Evolutionary conservation across 176 grass and related monocot genomes (phyloP), one percentile per base, ranked within the genome.

Genomic region (Triticum monococcum): DNA sequence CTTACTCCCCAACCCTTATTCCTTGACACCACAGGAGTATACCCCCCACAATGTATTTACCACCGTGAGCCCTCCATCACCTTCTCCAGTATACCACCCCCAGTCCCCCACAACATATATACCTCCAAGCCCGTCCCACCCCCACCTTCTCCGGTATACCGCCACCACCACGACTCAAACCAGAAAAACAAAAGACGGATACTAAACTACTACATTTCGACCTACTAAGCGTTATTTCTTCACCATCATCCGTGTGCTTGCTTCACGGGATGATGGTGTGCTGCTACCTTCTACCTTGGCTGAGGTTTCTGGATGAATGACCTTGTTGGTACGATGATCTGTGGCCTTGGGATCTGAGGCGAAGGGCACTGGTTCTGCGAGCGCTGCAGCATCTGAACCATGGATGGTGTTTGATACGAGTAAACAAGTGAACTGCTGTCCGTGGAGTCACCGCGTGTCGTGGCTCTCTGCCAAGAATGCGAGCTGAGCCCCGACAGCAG

Each of bases 401-500:
- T 99, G 64, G 90, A 94, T 54, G 94, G 97, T 62, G 97, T 99
- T 79, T 96, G 94, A 68, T 96, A 99, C 9, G 92, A 90, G 80
- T 89, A 88, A 14, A 96, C 90, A 35, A 94, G 82, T 24, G 88
- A 88, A 24, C 87, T 69, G 8, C 89, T 88, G 41, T 94, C 89
- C 18, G 90, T 96, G 12, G 94, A 99, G 66, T 96, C 94, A 2
- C 97, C 93, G 5, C 94, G 86, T 17, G 92, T 72, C 9, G 94
- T 99, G 60, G 97, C 97, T 31, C 97, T 89, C 85, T 99, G 94
- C 97, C 91, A 96, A 52, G 92, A 96, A 83, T 99, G 97, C 14
- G 97, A 96, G 85, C 97, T 99, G 30, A 99, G 67, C 68, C 97
- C 97, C 25, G 97, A 96, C 8, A 96, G 79, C 79, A 99, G 69